These are phyloP conservation scores for Eimeria acervulina DNA, from an alignment of 169 alveolate species.

Conservation along the genomic window DNA sequence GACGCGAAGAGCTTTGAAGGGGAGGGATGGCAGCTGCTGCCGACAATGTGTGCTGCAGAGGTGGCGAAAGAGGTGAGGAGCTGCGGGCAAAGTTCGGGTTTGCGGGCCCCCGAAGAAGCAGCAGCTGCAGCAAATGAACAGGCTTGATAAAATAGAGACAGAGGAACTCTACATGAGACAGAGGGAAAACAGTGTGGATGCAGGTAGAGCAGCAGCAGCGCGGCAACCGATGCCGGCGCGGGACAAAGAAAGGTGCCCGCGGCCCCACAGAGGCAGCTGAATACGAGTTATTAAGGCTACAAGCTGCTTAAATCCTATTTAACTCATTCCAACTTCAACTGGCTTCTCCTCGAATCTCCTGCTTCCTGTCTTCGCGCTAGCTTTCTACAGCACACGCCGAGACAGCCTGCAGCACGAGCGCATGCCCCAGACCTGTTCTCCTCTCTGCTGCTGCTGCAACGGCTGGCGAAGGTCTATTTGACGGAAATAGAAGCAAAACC, in stretches of 20 bases:
- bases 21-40: neutral
- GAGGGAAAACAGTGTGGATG: neutral
- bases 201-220: slow-evolving; percentile 52
- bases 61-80: neutral
- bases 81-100: neutral
- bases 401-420: slow-evolving; percentile 64
- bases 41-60: neutral
- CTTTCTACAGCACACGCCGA: slow-evolving; percentile 49
- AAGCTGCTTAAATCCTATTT: slow-evolving; percentile 36
- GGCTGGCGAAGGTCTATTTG: neutral
- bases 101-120: slow-evolving; percentile 27
- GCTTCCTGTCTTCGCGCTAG: slow-evolving; percentile 46
- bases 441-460: slow-evolving; percentile 3
- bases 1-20: neutral
- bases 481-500: neutral
- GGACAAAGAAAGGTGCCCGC: slow-evolving; percentile 42
- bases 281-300: slow-evolving; percentile 39
- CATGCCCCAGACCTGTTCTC: slow-evolving; percentile 22
- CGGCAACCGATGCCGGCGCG: slow-evolving; percentile 59
- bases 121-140: neutral
- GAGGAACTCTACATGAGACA: neutral
- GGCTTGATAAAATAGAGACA: slow-evolving; percentile 24
- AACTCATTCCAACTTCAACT: slow-evolving; percentile 16
- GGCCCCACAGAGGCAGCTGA: slow-evolving; percentile 60
- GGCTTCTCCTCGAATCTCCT: slow-evolving; percentile 6